phyloP scores from a whole-genome alignment of 495 filamentous ascomycete species.

The Aspergillus bridgeri region DNA sequence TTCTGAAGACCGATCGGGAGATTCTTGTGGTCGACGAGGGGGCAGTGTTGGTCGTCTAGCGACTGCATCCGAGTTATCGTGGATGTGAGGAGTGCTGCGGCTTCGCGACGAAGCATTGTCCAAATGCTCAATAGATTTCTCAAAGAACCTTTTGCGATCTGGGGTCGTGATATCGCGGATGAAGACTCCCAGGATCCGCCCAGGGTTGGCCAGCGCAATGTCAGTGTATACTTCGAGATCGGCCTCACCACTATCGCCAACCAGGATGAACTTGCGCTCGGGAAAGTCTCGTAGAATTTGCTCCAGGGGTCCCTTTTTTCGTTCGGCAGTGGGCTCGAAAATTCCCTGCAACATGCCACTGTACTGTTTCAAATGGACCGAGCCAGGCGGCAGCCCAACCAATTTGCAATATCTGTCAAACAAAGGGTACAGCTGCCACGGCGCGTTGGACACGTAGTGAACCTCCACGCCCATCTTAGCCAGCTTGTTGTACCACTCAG shows the following conservation, averaged over 20 bases:
- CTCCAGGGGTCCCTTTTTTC: slow-evolving; percentile 85
- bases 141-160: slow-evolving; percentile 67
- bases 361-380: slow-evolving; percentile 94
- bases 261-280: slow-evolving; percentile 79
- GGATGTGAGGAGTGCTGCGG: slow-evolving; percentile 28
- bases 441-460: slow-evolving; percentile 91
- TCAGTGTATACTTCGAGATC: slow-evolving; percentile 98
- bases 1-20: slow-evolving; percentile 18
- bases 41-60: slow-evolving; percentile 35
- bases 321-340: slow-evolving; percentile 93
- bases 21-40: slow-evolving; percentile 28
- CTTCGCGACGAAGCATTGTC: slow-evolving; percentile 18
- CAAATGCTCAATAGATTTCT: slow-evolving; percentile 55
- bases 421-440: slow-evolving; percentile 93
- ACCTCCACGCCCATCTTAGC: slow-evolving; percentile 75
- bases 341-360: slow-evolving; percentile 94
- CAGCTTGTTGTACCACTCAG: slow-evolving; percentile 80
- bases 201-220: slow-evolving; percentile 76
- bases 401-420: slow-evolving; percentile 76
- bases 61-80: slow-evolving; percentile 25
- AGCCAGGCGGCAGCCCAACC: slow-evolving; percentile 78
- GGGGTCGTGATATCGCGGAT: slow-evolving; percentile 92
- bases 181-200: slow-evolving; percentile 78
- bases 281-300: slow-evolving; percentile 87
- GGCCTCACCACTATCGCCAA: slow-evolving; percentile 94